Evolutionary conservation across 1,139 yeast species (phyloP), one percentile per base, ranked within the genome.

Genomic region (Scheffersomyces insectosa): DNA sequence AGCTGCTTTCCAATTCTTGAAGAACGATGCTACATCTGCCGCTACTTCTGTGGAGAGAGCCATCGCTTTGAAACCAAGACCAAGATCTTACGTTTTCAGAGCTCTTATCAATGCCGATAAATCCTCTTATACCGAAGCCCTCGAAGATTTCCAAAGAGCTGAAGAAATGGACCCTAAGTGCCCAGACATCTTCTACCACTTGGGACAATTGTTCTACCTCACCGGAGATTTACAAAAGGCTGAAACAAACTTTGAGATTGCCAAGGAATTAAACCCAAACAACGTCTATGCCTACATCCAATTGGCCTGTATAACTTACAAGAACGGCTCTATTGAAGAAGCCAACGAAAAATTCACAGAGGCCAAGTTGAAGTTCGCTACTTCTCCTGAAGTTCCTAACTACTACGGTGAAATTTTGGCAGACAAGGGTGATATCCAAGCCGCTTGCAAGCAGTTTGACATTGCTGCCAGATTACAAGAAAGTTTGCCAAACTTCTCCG

Each of bases 331-430:
- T 41, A 70, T 67, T 28, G 67, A 65, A 43, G 80, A 75, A 44
- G 84, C 95, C 47, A 82, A 81, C 63, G 78, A 79, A 47, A 74
- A 82, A 51, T 93, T 93, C 72, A 77, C 80, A 52, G 83, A 80
- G 54, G 89, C 96, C 37, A 82, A 82, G 59, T 75, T 78, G 65
- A 78, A 77, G 63, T 89, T 88, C 81, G 95, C 97, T 55, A 80
- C 93, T 30, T 79, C 86, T 41, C 89, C 97, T 43, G 97, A 89
- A 66, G 88, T 90, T 56, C 96, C 95, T 70, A 91, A 90, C 73
- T 95, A 91, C 68, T 89, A 84, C 62, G 99, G 98, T 61, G 99
- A 93, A 72, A 85, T 93, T 42, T 77, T 91, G 59, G 83, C 90
- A 51, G 98, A 93, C 63, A 80, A 81, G 57, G 86, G 87, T 57